phyloP scores from a whole-genome alignment of 768 basidiomycete species.

The Macrolepiota dolichaula region DNA sequence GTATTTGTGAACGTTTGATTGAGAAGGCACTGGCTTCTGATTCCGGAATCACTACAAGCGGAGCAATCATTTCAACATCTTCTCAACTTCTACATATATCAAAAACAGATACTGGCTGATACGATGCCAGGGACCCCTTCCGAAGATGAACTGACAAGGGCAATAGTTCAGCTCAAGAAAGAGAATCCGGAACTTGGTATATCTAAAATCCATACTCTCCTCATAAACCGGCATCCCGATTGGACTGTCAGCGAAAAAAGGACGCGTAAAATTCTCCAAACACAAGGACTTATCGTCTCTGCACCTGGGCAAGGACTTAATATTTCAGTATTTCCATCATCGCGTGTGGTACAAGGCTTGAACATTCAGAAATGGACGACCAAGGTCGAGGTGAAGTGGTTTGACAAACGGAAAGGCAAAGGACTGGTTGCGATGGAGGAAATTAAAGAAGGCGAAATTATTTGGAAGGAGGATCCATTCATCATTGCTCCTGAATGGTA shows the following conservation, averaged over 20 bases:
- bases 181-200: slow-evolving; percentile 67
- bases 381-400: slow-evolving; percentile 65
- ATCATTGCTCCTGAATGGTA: slow-evolving; percentile 81
- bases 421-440: slow-evolving; percentile 71
- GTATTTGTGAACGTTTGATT: slow-evolving; percentile 2
- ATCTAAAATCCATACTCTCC: slow-evolving; percentile 61
- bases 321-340: slow-evolving; percentile 49
- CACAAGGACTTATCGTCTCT: slow-evolving; percentile 43
- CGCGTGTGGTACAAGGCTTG: slow-evolving; percentile 58
- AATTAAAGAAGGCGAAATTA: slow-evolving; percentile 65
- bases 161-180: slow-evolving; percentile 51
- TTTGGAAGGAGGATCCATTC: slow-evolving; percentile 88
- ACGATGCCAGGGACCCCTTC: slow-evolving; percentile 36
- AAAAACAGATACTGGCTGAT: background rate
- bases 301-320: slow-evolving; percentile 16
- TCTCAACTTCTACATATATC: background rate
- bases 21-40: background rate
- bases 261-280: slow-evolving; percentile 66
- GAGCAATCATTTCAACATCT: background rate
- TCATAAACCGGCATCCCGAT: slow-evolving; percentile 55
- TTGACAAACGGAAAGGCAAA: slow-evolving; percentile 73
- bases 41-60: background rate
- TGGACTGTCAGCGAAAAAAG: slow-evolving; percentile 88
- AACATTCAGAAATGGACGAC: slow-evolving; percentile 60
- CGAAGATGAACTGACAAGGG: slow-evolving; percentile 60